Conservation (phyloP, 2,329 filamentous ascomycete genomes). For the Fusarium sp. region DNA sequence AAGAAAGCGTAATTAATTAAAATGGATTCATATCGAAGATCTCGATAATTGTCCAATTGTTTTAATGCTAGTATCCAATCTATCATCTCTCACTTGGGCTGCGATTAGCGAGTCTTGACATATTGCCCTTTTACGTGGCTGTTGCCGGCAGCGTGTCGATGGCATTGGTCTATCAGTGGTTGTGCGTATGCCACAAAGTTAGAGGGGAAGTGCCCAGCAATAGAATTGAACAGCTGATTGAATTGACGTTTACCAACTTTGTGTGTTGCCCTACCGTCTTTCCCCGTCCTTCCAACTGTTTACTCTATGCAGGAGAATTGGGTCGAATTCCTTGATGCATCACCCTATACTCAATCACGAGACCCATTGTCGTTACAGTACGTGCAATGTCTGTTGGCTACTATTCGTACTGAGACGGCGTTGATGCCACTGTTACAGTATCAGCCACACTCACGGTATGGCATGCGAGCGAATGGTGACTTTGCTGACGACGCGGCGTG, state of each 20-base stretch:
- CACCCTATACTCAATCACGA: constrained; percentile 27
- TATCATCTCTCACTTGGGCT: neutral
- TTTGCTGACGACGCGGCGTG: constrained; percentile 28
- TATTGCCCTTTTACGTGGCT: neutral
- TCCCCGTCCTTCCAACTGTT: constrained; percentile 14
- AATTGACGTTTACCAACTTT: constrained; percentile 1
- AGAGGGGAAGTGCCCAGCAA: neutral
- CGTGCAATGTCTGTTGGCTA: neutral
- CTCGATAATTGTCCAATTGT: neutral
- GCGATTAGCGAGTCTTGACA: constrained; percentile 1
- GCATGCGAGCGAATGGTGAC: constrained; percentile 2
- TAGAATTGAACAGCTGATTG: constrained; percentile 18
- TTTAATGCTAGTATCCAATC: neutral
- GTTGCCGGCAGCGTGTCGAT: neutral
- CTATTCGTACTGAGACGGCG: neutral
- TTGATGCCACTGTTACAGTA: constrained; percentile 14
- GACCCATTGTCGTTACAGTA: constrained; percentile 1
- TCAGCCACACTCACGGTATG: constrained; percentile 28
- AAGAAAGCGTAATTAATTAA: neutral
- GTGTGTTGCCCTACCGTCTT: constrained; percentile 15
- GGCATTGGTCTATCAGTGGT: neutral
- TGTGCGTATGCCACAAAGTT: neutral
- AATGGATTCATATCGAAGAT: neutral
- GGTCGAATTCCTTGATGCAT: constrained; percentile 6
- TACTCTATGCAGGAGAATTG: neutral